phyloP scores from a whole-genome alignment of 345 rosid species.

The Physaria fendleri region DNA sequence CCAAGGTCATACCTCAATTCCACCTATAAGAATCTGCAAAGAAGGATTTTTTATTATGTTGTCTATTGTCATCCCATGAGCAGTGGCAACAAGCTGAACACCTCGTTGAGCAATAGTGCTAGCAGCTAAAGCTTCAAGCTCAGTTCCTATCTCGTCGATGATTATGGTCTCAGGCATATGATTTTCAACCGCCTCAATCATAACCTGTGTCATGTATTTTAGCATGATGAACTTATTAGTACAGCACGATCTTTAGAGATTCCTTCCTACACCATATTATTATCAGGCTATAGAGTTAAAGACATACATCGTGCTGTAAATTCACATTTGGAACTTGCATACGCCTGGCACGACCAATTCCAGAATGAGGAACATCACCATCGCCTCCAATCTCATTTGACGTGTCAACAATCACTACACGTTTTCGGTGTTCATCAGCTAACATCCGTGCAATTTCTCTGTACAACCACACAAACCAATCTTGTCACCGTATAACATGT shows the following conservation, averaged over 20 bases:
- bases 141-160: slow-evolving; percentile 94
- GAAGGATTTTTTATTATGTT: slow-evolving; percentile 90
- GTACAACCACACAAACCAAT: slow-evolving; percentile 6
- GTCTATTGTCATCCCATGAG: slow-evolving; percentile 93
- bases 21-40: slow-evolving; percentile 80
- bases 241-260: not conserved
- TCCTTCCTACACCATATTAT: not conserved
- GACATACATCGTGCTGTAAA: slow-evolving; percentile 79
- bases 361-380: slow-evolving; percentile 91
- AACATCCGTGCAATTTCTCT: slow-evolving; percentile 89
- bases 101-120: slow-evolving; percentile 98
- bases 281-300: not conserved
- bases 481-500: not conserved
- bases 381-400: slow-evolving; percentile 97
- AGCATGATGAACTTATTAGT: not conserved
- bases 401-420: slow-evolving; percentile 82
- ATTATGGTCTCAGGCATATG: slow-evolving; percentile 95
- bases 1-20: slow-evolving; percentile 64
- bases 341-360: slow-evolving; percentile 91
- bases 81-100: slow-evolving; percentile 94
- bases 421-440: slow-evolving; percentile 85
- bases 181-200: slow-evolving; percentile 99
- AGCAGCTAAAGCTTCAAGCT: slow-evolving; percentile 96
- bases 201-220: slow-evolving; percentile 46
- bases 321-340: slow-evolving; percentile 97